phyloP scores from a whole-genome alignment of 2,329 filamentous ascomycete genomes.

The Thielaviopsis musarum region DNA sequence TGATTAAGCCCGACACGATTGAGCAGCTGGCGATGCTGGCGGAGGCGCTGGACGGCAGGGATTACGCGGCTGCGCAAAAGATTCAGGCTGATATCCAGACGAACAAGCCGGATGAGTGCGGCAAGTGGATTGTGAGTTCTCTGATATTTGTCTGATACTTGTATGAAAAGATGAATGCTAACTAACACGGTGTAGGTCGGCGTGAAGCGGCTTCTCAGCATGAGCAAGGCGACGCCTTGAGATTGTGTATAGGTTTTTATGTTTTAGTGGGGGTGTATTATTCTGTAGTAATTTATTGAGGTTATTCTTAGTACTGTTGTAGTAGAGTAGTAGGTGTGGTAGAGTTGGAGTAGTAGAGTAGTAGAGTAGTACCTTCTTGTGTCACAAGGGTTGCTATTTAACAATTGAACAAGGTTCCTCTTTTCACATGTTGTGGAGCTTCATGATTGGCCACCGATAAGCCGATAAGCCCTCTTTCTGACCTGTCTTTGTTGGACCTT shows the following conservation, averaged over 20 bases:
- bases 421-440: not conserved
- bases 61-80: conserved; percentile 50
- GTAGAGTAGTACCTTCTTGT: no score
- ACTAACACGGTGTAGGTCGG: conserved; percentile 39
- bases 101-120: conserved; percentile 64
- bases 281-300: not conserved
- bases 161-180: conserved; percentile 21
- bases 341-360: no score
- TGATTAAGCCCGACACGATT: conserved; percentile 66
- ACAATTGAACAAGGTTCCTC: not conserved
- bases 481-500: no score
- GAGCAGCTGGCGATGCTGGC: conserved; percentile 48
- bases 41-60: conserved; percentile 46
- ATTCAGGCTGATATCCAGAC: conserved; percentile 62
- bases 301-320: no score
- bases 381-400: no score
- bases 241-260: not conserved
- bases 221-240: conserved; percentile 58
- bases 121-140: conserved; percentile 66
- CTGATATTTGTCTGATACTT: not conserved
- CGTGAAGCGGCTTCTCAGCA: conserved; percentile 59
- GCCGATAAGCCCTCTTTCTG: not conserved
- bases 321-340: no score
- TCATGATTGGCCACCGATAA: conserved; percentile 1
- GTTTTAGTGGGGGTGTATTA: not conserved